phyloP scores from a whole-genome alignment of 768 basidiomycete species.

The Termitomyces sp. region DNA sequence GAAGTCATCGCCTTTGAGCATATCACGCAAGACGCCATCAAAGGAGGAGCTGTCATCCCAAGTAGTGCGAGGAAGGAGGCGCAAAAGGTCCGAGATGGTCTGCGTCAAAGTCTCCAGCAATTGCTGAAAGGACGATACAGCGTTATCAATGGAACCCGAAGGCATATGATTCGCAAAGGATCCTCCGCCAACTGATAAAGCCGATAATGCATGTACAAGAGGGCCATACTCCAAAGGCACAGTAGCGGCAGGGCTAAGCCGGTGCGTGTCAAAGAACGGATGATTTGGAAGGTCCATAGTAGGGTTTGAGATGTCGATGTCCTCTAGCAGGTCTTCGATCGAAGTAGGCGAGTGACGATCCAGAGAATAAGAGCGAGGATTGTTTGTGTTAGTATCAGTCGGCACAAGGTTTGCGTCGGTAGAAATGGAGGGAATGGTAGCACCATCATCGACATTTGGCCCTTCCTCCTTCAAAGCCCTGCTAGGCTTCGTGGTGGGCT shows the following conservation, averaged over 20 bases:
- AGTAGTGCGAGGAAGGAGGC: conserved; percentile 81
- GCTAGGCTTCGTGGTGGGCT: conserved; percentile 56
- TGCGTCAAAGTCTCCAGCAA: conserved; percentile 85
- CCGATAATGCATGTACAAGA: conserved; percentile 81
- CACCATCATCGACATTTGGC: conserved; percentile 33
- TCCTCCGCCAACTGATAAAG: conserved; percentile 80
- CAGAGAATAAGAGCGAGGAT: conserved; percentile 60
- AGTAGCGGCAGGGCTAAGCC: conserved; percentile 71
- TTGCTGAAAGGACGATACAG: conserved; percentile 87
- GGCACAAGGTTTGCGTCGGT: conserved; percentile 43
- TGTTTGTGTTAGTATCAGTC: conserved; percentile 47
- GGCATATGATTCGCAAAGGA: conserved; percentile 83
- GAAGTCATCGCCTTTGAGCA: conserved; percentile 87
- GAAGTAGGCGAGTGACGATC: conserved; percentile 49
- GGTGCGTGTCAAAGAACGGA: conserved; percentile 71
- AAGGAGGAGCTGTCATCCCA: conserved; percentile 92
- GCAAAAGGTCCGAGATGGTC: conserved; percentile 82
- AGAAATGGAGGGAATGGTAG: conserved; percentile 39
- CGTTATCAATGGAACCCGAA: conserved; percentile 85
- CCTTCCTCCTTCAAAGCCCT: conserved; percentile 59
- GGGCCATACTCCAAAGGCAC: conserved; percentile 85
- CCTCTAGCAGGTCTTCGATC: conserved; percentile 62
- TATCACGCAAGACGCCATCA: conserved; percentile 80
- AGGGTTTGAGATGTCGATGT: conserved; percentile 60
- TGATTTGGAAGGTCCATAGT: conserved; percentile 64